Evolutionary conservation across 2,329 filamentous ascomycete genomes (phyloP).

Genomic region (Verticillium tricorpus): DNA sequence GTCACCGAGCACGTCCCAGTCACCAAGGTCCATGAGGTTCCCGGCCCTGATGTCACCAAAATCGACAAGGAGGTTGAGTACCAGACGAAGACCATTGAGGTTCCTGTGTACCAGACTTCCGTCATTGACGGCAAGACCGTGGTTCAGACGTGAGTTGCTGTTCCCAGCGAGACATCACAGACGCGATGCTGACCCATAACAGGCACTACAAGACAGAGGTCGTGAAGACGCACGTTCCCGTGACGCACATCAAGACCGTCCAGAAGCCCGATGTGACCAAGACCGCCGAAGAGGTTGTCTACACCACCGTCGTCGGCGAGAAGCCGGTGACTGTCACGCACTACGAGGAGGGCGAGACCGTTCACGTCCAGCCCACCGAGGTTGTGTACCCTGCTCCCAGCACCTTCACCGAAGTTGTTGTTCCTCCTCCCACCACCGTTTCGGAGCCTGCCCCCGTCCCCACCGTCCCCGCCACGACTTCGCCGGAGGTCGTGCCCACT

Average conservation of each 20-base stretch:
- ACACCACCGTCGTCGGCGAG: conserved; percentile 34
- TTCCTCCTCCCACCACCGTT: conserved; percentile 34
- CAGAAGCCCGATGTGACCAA: conserved; percentile 29
- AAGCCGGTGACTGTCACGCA: conserved; percentile 31
- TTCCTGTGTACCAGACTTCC: conserved; percentile 39
- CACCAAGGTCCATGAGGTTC: conserved; percentile 28
- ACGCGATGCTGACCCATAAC: conserved; percentile 22
- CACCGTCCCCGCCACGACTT: conserved; percentile 5
- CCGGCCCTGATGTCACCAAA: conserved; percentile 28
- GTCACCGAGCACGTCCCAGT: conserved; percentile 24
- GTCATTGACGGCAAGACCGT: conserved; percentile 36
- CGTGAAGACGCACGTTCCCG: conserved; percentile 23
- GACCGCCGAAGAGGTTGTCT: conserved; percentile 30
- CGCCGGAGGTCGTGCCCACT: conserved; percentile 17
- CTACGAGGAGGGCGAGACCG: conserved; percentile 28
- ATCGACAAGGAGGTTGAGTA: conserved; percentile 32
- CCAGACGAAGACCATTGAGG: conserved; percentile 38
- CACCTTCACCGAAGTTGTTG: conserved; percentile 23
- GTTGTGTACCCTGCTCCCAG: conserved; percentile 31
- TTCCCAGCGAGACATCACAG: conserved; percentile 28
- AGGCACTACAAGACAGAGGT: conserved; percentile 23
- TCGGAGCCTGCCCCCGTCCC: conserved; percentile 15
- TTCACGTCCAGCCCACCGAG: conserved; percentile 32
- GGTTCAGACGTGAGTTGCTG: conserved; percentile 10
- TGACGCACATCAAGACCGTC: conserved; percentile 29